Percentiles rank a stretch among this genome's conserved stretches.
phyloP scores from a whole-genome alignment of 352 stramenopile species.

The Pythium volutum region DNA sequence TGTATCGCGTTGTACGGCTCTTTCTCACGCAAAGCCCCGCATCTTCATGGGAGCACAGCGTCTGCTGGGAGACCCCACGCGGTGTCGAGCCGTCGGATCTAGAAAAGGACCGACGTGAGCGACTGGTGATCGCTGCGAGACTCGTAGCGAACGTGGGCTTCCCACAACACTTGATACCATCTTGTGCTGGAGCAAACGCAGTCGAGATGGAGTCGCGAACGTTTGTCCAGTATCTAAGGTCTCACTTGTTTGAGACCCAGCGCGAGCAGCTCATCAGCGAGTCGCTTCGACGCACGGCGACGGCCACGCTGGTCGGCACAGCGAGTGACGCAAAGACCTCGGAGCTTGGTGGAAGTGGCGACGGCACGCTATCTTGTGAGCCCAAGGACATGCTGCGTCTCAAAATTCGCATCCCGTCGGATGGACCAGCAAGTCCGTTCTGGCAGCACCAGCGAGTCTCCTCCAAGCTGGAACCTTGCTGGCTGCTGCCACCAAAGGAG shows the following conservation, averaged over 20 bases:
- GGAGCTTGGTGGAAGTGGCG: not conserved
- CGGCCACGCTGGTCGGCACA: not conserved
- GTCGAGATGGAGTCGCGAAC: not conserved
- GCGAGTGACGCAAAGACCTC: conserved; percentile 5
- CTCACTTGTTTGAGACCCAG: conserved; percentile 9
- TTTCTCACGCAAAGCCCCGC: conserved; percentile 16
- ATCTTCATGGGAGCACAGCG: conserved; percentile 6
- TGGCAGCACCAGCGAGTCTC: conserved; percentile 1
- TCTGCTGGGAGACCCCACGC: not conserved
- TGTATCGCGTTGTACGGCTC: conserved; percentile 38
- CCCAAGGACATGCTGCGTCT: conserved; percentile 4
- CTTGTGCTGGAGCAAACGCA: not conserved
- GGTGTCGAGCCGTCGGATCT: not conserved
- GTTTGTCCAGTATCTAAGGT: not conserved
- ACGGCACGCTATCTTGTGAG: not conserved
- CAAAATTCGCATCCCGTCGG: not conserved
- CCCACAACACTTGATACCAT: not conserved
- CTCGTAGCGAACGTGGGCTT: conserved; percentile 1
- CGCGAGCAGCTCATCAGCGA: conserved; percentile 19
- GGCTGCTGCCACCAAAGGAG: not conserved
- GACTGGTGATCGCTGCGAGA: not conserved
- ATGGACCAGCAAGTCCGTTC: not conserved
- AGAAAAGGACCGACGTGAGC: not conserved
- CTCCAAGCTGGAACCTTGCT: not conserved
- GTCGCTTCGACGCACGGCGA: conserved; percentile 10